phyloP scores from a whole-genome alignment of 371 early-diverging fungal species.

The Rhizopus arrhizus region DNA sequence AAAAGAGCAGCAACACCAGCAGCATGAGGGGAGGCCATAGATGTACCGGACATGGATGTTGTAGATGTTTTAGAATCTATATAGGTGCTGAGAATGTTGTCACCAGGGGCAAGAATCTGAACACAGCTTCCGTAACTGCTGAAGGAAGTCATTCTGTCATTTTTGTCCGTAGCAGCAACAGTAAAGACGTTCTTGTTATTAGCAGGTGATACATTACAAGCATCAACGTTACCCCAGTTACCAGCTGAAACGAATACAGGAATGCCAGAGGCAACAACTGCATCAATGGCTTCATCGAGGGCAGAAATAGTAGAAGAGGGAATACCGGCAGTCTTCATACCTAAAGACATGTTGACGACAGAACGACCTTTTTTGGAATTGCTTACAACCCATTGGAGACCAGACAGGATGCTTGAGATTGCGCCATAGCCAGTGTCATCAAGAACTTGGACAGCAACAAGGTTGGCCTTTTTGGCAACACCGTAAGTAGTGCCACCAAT shows the following conservation, averaged over 20 bases:
- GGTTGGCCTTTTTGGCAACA: slow-evolving; percentile 83
- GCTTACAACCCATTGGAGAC: slow-evolving; percentile 67
- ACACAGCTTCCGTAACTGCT: slow-evolving; percentile 67
- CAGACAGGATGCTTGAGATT: slow-evolving; percentile 68
- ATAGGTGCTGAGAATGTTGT: slow-evolving; percentile 44
- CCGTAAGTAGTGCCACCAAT: slow-evolving; percentile 79
- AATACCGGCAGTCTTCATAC: slow-evolving; percentile 29
- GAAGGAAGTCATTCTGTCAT: slow-evolving; percentile 51
- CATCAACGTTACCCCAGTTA: slow-evolving; percentile 54
- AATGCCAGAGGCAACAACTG: slow-evolving; percentile 52
- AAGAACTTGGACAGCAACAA: slow-evolving; percentile 88
- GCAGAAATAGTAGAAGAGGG: slow-evolving; percentile 19
- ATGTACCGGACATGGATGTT: slow-evolving; percentile 72
- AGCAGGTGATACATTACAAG: slow-evolving; percentile 73
- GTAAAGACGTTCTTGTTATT: slow-evolving; percentile 64
- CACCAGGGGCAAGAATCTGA: slow-evolving; percentile 62
- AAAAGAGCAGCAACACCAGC: slow-evolving; percentile 73
- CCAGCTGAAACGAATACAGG: slow-evolving; percentile 81
- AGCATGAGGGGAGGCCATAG: slow-evolving; percentile 81
- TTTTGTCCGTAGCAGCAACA: slow-evolving; percentile 64
- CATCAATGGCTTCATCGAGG: slow-evolving; percentile 46
- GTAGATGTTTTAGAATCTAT: slow-evolving; percentile 36
- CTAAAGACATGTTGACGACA: slow-evolving; percentile 63
- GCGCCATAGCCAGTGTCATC: slow-evolving; percentile 65
- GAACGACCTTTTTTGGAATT: slow-evolving; percentile 32